Conservation (phyloP, 2,329 filamentous ascomycete species). For the Fusarium beomiforme region DNA sequence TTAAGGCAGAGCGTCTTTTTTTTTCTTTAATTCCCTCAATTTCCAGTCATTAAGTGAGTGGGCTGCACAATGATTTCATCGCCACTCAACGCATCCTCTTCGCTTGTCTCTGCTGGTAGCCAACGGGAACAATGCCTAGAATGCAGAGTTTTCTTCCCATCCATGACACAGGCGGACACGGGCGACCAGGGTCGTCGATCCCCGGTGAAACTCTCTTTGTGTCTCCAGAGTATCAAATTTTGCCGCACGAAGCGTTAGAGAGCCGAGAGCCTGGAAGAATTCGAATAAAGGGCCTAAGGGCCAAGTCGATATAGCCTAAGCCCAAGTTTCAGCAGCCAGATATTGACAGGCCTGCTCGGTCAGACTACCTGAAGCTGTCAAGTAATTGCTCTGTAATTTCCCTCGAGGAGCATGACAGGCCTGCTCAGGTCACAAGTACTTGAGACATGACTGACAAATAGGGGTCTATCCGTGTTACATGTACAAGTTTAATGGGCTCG, state of each 20-base stretch:
- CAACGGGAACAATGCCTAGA: constrained; percentile 22
- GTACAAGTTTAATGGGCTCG: constrained; percentile 32
- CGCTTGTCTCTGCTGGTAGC: neutral
- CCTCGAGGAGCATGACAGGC: constrained; percentile 20
- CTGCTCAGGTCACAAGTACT: constrained; percentile 37
- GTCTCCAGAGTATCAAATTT: constrained; percentile 24
- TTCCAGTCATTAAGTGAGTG: constrained; percentile 12
- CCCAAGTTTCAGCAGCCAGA: constrained; percentile 26
- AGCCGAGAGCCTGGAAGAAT: neutral
- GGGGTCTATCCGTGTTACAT: constrained; percentile 17
- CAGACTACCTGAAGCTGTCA: constrained; percentile 33
- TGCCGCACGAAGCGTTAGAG: constrained; percentile 15
- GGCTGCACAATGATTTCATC: constrained; percentile 29
- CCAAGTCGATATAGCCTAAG: constrained; percentile 3
- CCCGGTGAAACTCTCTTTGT: constrained; percentile 32
- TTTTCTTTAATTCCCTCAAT: constrained; percentile 35
- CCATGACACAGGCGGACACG: constrained; percentile 3
- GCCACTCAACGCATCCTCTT: constrained; percentile 13
- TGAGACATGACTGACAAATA: constrained; percentile 13
- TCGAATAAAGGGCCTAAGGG: constrained; percentile 19
- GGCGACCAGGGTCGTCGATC: constrained; percentile 21
- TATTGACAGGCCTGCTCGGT: constrained; percentile 29
- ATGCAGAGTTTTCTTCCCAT: constrained; percentile 33
- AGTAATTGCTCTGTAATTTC: constrained; percentile 36
- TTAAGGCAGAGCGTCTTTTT: constrained; percentile 6